phyloP scores from a whole-genome alignment of 371 early-diverging fungal species.

The Encephalitozoon intestinalis region DNA sequence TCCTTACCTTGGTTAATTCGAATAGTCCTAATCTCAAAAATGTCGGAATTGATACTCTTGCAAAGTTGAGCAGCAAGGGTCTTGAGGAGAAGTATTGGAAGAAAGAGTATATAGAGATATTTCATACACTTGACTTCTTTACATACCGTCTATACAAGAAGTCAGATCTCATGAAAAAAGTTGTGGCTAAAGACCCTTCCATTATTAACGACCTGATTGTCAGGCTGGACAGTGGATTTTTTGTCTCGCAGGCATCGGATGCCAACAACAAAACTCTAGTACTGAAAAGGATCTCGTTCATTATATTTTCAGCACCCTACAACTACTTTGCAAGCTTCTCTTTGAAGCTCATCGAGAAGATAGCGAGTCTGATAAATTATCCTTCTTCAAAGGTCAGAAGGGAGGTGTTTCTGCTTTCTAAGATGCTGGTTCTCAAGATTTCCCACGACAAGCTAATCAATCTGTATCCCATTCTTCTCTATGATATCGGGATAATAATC shows the following conservation, averaged over 20 bases:
- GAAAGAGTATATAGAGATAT: conserved; percentile 39
- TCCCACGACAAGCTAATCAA: conserved; percentile 31
- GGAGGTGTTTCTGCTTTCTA: conserved; percentile 29
- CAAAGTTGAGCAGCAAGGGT: background rate
- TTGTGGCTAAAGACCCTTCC: conserved; percentile 32
- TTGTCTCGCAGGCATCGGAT: conserved; percentile 47
- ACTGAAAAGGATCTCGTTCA: conserved; percentile 45
- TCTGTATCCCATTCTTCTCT: conserved; percentile 47
- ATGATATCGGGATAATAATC: conserved; percentile 13
- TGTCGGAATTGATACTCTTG: background rate
- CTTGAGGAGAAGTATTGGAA: conserved; percentile 32
- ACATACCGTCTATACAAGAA: conserved; percentile 33
- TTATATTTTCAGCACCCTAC: conserved; percentile 39
- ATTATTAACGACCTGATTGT: conserved; percentile 36
- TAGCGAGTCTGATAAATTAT: background rate
- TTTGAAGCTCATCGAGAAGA: conserved; percentile 37
- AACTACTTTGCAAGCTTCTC: conserved; percentile 27
- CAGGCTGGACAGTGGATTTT: conserved; percentile 36
- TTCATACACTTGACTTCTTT: conserved; percentile 44
- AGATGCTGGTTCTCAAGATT: conserved; percentile 42
- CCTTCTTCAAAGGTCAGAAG: conserved; percentile 18
- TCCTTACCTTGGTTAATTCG: background rate
- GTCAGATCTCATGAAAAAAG: conserved; percentile 24
- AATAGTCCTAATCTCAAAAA: background rate
- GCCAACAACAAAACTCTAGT: conserved; percentile 25